Conservation (phyloP, 495 filamentous ascomycete genomes). For the Xylaria bambusicola region DNA sequence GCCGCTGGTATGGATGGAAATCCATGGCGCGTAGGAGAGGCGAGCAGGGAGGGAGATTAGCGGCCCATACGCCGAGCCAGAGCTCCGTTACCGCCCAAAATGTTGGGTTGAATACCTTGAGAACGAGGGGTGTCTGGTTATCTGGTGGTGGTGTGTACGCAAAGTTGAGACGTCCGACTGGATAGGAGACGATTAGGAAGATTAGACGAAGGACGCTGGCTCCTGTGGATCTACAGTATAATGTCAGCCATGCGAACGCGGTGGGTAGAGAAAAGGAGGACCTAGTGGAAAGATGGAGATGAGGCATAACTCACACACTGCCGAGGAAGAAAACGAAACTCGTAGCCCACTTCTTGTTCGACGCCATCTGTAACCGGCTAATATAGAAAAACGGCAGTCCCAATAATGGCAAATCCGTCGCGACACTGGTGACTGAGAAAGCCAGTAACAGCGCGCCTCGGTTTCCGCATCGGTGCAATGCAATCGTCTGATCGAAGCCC, state of each 20-base stretch:
- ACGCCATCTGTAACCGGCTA: conserved; percentile 12
- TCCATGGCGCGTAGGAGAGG: background rate
- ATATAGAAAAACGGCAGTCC: conserved; percentile 16
- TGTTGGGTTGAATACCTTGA: conserved; percentile 13
- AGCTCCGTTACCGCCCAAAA: conserved; percentile 12
- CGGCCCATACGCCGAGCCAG: conserved; percentile 13
- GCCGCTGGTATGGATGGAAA: conserved; percentile 7
- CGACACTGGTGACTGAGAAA: conserved; percentile 15
- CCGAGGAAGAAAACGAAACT: conserved; percentile 13
- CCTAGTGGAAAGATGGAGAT: background rate
- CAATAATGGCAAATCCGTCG: conserved; percentile 7
- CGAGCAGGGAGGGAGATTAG: conserved; percentile 14
- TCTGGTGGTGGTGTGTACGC: conserved; percentile 7
- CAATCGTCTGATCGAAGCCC: conserved; percentile 13
- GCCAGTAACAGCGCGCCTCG: conserved; percentile 12
- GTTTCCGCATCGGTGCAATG: conserved; percentile 10
- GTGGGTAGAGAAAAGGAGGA: background rate
- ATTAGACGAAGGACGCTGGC: conserved; percentile 16
- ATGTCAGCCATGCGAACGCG: background rate
- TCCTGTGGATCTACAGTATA: conserved; percentile 3
- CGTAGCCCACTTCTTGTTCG: conserved; percentile 8
- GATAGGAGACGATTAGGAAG: conserved; percentile 15
- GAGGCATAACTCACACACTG: background rate
- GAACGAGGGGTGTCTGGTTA: conserved; percentile 13
- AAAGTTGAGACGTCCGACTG: conserved; percentile 14